Evolutionary conservation across 805 yeast species (phyloP).

Genomic region (Metschnikowia borealis): DNA sequence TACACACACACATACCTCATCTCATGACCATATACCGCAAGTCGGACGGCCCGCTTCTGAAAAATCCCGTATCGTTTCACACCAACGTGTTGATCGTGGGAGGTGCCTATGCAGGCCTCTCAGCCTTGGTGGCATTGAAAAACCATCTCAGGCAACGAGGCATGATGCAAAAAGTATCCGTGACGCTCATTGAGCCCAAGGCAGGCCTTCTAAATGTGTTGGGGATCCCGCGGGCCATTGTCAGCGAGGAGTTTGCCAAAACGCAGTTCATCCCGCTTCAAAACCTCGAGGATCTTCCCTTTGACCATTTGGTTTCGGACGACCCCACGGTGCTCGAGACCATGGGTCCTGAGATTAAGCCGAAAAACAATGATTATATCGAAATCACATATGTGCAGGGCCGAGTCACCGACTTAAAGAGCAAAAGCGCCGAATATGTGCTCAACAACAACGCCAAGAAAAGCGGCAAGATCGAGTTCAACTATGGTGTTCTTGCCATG

Average conservation of each 20-base stretch:
- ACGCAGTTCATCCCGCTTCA: conserved; percentile 35
- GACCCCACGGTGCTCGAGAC: conserved; percentile 19
- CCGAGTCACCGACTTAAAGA: conserved; percentile 23
- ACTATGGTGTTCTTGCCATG: conserved; percentile 45
- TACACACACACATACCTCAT: background rate
- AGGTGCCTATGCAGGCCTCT: conserved; percentile 40
- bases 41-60: conserved; percentile 9
- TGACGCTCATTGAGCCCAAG: conserved; percentile 38
- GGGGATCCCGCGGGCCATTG: conserved; percentile 38
- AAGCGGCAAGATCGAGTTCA: conserved; percentile 33
- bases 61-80: conserved; percentile 17
- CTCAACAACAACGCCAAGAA: conserved; percentile 14
- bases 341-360: conserved; percentile 9
- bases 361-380: conserved; percentile 12
- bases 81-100: conserved; percentile 40
- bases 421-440: conserved; percentile 24
- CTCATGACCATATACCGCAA: conserved; percentile 6
- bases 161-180: conserved; percentile 18
- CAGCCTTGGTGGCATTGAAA: conserved; percentile 30
- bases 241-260: conserved; percentile 35
- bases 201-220: conserved; percentile 38
- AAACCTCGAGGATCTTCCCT: conserved; percentile 25
- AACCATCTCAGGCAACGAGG: conserved; percentile 20
- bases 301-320: conserved; percentile 26
- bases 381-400: conserved; percentile 32